These are phyloP conservation scores for Phytophthora vignae DNA, from an alignment of 352 stramenopile species.

Conservation along the genomic window DNA sequence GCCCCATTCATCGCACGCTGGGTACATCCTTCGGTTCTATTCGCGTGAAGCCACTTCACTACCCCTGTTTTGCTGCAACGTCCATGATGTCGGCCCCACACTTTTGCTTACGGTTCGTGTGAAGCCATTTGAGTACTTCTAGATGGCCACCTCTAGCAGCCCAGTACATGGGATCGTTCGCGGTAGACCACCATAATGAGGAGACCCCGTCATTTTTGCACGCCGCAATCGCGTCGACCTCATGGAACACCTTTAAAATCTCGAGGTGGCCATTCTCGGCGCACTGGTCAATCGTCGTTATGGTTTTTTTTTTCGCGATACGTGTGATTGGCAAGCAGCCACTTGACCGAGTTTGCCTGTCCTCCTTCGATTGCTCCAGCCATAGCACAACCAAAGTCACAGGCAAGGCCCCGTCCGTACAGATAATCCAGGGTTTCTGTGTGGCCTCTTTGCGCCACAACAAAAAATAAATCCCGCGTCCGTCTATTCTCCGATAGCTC, in stretches of 20 bases:
- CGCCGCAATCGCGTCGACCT: neutral
- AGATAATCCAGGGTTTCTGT: conserved; percentile 7
- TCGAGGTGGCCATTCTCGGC: neutral
- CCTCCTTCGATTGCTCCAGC: too few relatives aligned
- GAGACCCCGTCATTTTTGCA: neutral
- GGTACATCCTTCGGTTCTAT: neutral
- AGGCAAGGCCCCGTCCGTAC: neutral
- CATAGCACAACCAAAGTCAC: too few relatives aligned
- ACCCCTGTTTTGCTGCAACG: neutral
- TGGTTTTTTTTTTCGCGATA: too few relatives aligned
- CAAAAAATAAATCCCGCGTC: neutral
- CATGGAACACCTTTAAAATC: neutral
- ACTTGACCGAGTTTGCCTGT: too few relatives aligned
- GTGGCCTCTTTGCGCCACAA: neutral
- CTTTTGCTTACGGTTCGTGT: neutral
- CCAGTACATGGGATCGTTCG: too few relatives aligned
- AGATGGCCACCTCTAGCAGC: too few relatives aligned
- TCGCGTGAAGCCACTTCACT: conserved; percentile 10
- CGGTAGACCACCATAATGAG: too few relatives aligned
- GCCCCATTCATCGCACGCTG: too few relatives aligned
- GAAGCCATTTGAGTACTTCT: too few relatives aligned
- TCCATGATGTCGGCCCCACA: neutral
- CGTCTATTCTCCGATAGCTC: neutral
- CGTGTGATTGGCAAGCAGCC: too few relatives aligned
- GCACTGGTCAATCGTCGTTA: neutral